phyloP scores from a whole-genome alignment of 2,329 filamentous ascomycete genomes.

The Ophidiomyces ophidiicola region DNA sequence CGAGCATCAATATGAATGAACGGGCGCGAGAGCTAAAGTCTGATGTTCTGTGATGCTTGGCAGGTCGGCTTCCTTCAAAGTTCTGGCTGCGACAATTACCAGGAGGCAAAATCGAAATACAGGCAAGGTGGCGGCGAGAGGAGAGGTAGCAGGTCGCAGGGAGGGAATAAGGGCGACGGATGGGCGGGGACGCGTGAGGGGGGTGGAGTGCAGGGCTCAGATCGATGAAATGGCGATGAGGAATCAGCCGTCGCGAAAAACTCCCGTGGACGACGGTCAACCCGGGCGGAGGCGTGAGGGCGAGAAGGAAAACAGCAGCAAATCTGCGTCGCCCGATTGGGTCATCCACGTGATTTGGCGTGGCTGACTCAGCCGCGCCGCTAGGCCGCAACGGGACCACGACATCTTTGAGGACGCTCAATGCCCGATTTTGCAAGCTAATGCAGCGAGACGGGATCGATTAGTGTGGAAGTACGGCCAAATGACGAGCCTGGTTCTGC shows the following conservation, averaged over 20 bases:
- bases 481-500: no score
- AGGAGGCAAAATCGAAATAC: constrained; percentile 19
- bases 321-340: constrained; percentile 6
- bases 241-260: constrained; percentile 26
- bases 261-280: constrained; percentile 11
- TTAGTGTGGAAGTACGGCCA: no score
- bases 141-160: constrained; percentile 16
- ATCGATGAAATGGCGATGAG: constrained; percentile 30
- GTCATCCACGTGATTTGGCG: constrained; percentile 4
- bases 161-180: constrained; percentile 18
- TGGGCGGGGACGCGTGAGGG: constrained; percentile 21
- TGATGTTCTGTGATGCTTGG: constrained; percentile 21
- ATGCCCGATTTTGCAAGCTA: no score
- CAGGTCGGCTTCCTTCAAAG: constrained; percentile 11
- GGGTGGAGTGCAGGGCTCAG: constrained; percentile 24
- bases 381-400: no score
- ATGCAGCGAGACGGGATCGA: no score
- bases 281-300: constrained; percentile 9
- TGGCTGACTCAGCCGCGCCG: constrained; percentile 5
- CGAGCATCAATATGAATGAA: constrained; percentile 14
- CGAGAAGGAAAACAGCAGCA: constrained; percentile 8
- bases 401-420: no score
- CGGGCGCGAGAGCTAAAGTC: constrained; percentile 10
- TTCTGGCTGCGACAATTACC: constrained; percentile 15
- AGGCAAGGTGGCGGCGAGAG: constrained; percentile 15